These are phyloP conservation scores for Centella asiatica DNA, from an alignment of 129 eudicot species.

Conservation along the genomic window DNA sequence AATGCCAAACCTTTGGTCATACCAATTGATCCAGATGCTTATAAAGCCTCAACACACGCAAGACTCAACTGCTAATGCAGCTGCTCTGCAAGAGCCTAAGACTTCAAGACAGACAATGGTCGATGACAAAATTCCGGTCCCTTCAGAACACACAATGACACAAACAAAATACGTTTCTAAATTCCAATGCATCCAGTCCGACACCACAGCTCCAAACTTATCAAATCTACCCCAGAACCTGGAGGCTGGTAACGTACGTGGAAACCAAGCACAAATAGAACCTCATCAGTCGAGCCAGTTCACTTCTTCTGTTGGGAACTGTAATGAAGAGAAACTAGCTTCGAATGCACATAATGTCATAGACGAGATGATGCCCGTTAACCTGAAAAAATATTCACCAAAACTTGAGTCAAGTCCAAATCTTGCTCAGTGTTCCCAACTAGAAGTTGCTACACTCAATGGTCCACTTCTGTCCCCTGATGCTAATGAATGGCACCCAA, in stretches of 20 bases:
- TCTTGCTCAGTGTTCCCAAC: constrained; percentile 32
- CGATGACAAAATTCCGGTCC: constrained; percentile 13
- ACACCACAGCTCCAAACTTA: constrained; percentile 8
- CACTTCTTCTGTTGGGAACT: constrained; percentile 16
- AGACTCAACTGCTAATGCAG: constrained; percentile 22
- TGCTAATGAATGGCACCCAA: constrained; percentile 32
- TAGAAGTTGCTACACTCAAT: constrained; percentile 41
- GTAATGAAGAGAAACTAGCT: constrained; percentile 20
- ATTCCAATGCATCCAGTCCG: constrained; percentile 34
- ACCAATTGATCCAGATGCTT: constrained; percentile 69
- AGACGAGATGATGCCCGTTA: constrained; percentile 18
- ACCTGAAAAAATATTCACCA: constrained; percentile 20
- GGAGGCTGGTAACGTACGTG: constrained; percentile 11
- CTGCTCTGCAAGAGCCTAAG: constrained; percentile 16
- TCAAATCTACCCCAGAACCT: constrained; percentile 12
- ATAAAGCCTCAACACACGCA: constrained; percentile 43
- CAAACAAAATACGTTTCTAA: no score
- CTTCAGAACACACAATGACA: no score
- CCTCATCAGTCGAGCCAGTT: constrained; percentile 18
- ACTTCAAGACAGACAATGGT: constrained; percentile 6
- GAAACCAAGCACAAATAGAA: constrained; percentile 2
- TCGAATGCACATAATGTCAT: constrained; percentile 20
- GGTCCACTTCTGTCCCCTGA: constrained; percentile 41
- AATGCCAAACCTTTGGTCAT: constrained; percentile 64
- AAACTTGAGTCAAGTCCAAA: constrained; percentile 21